These are phyloP conservation scores for Aspergillus ellipticus DNA, from an alignment of 495 filamentous ascomycete genomes.

Conservation along the genomic window DNA sequence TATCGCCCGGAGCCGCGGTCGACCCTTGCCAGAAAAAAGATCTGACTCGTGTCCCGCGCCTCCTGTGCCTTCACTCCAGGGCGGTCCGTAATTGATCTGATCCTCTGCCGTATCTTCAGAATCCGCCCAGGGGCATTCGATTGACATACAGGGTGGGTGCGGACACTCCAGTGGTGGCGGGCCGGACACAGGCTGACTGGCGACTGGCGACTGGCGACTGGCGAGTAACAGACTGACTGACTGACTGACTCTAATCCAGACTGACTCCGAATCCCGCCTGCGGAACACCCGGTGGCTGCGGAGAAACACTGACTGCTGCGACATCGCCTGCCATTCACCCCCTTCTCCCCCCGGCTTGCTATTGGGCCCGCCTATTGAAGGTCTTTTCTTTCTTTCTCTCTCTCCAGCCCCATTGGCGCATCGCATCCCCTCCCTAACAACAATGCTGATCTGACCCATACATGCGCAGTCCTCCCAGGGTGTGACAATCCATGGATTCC, in stretches of 20 bases:
- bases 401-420: background rate
- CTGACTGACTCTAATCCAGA: constrained; percentile 3
- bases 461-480: background rate
- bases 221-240: background rate
- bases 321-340: background rate
- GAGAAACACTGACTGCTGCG: background rate
- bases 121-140: background rate
- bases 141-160: too few relatives aligned
- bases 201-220: background rate
- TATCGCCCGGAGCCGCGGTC: constrained; percentile 21
- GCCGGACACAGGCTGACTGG: too few relatives aligned
- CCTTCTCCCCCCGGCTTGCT: background rate
- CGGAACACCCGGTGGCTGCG: constrained; percentile 7
- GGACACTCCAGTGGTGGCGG: too few relatives aligned
- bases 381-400: background rate
- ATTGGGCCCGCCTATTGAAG: background rate
- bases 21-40: constrained; percentile 18
- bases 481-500: constrained; percentile 19
- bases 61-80: background rate
- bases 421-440: background rate
- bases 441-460: background rate
- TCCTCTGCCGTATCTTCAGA: background rate
- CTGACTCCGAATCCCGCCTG: constrained; percentile 8
- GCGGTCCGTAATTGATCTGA: background rate
- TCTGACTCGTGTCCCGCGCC: constrained; percentile 8